Conservation (phyloP, 2,329 filamentous ascomycete genomes). For the Penicillium freii region DNA sequence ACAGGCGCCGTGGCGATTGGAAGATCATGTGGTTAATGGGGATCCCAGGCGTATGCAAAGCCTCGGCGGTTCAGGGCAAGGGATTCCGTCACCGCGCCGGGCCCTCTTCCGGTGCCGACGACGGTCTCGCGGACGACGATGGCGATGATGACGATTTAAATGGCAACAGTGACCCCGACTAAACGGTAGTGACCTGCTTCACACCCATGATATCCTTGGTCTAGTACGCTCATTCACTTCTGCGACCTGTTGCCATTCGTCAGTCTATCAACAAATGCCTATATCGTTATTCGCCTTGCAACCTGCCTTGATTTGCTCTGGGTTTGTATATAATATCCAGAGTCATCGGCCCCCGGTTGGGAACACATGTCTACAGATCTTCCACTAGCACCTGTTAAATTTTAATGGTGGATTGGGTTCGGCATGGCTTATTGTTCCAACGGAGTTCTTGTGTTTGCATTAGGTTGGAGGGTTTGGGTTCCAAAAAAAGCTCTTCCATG, state of each 20-base stretch:
- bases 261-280: conserved; percentile 12
- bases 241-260: conserved; percentile 8
- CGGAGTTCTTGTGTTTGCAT: conserved; percentile 12
- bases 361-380: conserved; percentile 10
- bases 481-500: conserved; percentile 12
- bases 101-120: conserved; percentile 52
- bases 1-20: conserved; percentile 31
- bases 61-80: conserved; percentile 33
- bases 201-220: neutral
- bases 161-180: conserved; percentile 61
- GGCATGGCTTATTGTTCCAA: conserved; percentile 10
- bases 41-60: conserved; percentile 46
- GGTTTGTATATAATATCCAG: neutral
- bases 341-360: neutral
- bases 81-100: conserved; percentile 27
- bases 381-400: conserved; percentile 5
- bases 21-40: conserved; percentile 37
- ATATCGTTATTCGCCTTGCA: conserved; percentile 8
- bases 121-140: conserved; percentile 57
- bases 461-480: conserved; percentile 13
- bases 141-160: conserved; percentile 62
- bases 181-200: conserved; percentile 61
- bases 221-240: conserved; percentile 7
- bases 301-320: neutral
- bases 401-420: conserved; percentile 10